Evolutionary conservation across 2,329 filamentous ascomycete genomes (phyloP).

Genomic region (Zalaria sp.): DNA sequence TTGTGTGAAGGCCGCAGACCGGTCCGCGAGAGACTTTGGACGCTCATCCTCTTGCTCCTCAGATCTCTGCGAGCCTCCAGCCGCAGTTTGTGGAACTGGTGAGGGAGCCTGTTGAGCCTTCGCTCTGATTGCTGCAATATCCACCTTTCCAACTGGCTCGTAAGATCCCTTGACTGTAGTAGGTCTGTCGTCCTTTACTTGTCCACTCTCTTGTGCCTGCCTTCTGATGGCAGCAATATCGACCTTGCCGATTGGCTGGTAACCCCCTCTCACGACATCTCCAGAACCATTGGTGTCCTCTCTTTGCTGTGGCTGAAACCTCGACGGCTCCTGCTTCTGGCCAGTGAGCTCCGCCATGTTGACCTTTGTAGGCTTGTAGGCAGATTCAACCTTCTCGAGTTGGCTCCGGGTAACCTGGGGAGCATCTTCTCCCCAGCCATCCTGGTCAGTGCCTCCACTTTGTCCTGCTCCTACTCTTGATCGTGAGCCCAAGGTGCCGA

Average conservation of each 20-base stretch:
- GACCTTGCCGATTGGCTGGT: conserved; percentile 93
- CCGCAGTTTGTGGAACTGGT: conserved; percentile 27
- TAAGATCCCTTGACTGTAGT: conserved; percentile 82
- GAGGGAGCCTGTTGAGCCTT: conserved; percentile 50
- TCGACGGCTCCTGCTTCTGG: conserved; percentile 54
- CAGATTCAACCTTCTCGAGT: conserved; percentile 80
- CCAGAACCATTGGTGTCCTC: conserved; percentile 27
- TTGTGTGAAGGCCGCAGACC: conserved; percentile 58
- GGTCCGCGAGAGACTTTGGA: conserved; percentile 56
- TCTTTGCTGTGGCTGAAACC: conserved; percentile 34
- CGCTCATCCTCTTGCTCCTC: conserved; percentile 33
- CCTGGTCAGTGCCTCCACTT: conserved; percentile 52
- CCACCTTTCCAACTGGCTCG: conserved; percentile 89
- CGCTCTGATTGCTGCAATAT: conserved; percentile 86
- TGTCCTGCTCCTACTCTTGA: conserved; percentile 37
- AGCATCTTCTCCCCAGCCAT: conserved; percentile 92
- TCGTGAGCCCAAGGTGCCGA: conserved; percentile 58
- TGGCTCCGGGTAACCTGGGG: conserved; percentile 78
- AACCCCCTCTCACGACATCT: conserved; percentile 70
- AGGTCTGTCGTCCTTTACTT: conserved; percentile 58
- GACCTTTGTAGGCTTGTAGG: conserved; percentile 91
- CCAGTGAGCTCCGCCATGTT: conserved; percentile 76
- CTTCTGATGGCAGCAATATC: conserved; percentile 82
- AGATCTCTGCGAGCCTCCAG: conserved; percentile 14
- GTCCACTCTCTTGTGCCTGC: conserved; percentile 49